Evolutionary conservation across 768 basidiomycete genomes (phyloP), one percentile per base, ranked within the genome.

Genomic region (Hypholoma fasciculare): DNA sequence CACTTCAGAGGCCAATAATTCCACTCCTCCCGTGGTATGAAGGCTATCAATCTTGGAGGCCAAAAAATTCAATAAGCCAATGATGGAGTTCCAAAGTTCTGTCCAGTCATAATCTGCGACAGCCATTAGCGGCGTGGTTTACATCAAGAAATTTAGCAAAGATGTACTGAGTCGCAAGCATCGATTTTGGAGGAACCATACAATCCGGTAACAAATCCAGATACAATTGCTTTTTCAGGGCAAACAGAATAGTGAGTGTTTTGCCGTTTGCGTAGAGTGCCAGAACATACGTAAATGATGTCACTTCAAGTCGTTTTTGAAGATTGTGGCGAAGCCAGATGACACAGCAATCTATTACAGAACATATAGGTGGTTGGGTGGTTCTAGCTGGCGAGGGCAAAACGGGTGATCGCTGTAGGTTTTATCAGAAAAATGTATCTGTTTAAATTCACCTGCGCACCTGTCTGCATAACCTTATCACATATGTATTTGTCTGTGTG

Each of bases 251-350:
- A 46, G 23, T 7, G 16, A 46, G 23, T 19, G 44, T 46, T 23
- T 7, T 17, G 19, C n/a, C 17, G 40, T 27, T 17, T 56, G 40
- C 30, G 30, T 9, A 11, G 49, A 47, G 20, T 13, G 44, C 20
- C 14, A 12, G 12, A 38, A 69, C 84, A 46, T 63, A 87, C 88
- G 75, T 71, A 62, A 87, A 88, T 6, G 81, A 80, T 27, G 76
- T 72, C 0, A 82, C 78, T 57, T 88, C 84, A 4, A 89, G 70
- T 27, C 75, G 79, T 62, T 81, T 87, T 56, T 88, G 85, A 30
- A 90, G 71, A 65, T 88, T 89, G 62, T 90, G 88, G 16, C 86
- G 82, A 26, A 89, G 68, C 86, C 87, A 90, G 13, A 90, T 73
- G 6, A 86, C 76, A 62, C 84, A 86, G 56, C 84, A 88, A 66